A percentile compares a stretch with the other conserved stretches of the same genome.
Conservation (phyloP, 306 rosid species). For the Pachyrhizus erosus region DNA sequence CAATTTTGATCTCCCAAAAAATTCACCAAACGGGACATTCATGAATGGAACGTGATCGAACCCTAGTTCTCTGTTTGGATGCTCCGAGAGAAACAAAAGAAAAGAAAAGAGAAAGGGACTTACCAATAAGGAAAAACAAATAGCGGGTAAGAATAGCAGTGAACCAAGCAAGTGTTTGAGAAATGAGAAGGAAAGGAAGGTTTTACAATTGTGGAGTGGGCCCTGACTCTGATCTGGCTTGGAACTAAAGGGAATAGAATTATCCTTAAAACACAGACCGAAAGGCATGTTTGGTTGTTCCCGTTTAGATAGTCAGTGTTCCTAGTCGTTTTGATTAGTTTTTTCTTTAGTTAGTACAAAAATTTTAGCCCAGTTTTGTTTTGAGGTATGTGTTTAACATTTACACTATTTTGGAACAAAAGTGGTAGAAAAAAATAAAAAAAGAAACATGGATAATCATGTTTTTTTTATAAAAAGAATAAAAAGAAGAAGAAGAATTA, state of each 20-base stretch:
- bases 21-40: not conserved
- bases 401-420: too few relatives aligned
- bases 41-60: slow-evolving; percentile 21
- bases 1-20: not conserved
- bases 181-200: not conserved
- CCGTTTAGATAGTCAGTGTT: too few relatives aligned
- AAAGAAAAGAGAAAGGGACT: slow-evolving; percentile 18
- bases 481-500: too few relatives aligned
- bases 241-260: not conserved
- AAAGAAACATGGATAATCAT: too few relatives aligned
- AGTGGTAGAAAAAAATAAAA: too few relatives aligned
- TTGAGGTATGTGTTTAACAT: not conserved
- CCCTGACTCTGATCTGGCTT: not conserved
- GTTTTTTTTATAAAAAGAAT: too few relatives aligned
- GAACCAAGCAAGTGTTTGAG: slow-evolving; percentile 18
- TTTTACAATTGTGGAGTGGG: not conserved
- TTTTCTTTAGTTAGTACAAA: too few relatives aligned
- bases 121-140: slow-evolving; percentile 39
- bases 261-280: too few relatives aligned
- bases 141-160: slow-evolving; percentile 34
- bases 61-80: slow-evolving; percentile 49
- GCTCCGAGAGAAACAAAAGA: not conserved
- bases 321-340: not conserved
- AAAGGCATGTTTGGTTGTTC: too few relatives aligned
- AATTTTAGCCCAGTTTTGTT: too few relatives aligned